phyloP scores from a whole-genome alignment of 2,329 filamentous ascomycete genomes.

The Ophiognomonia clavigignenti-juglandacearum region DNA sequence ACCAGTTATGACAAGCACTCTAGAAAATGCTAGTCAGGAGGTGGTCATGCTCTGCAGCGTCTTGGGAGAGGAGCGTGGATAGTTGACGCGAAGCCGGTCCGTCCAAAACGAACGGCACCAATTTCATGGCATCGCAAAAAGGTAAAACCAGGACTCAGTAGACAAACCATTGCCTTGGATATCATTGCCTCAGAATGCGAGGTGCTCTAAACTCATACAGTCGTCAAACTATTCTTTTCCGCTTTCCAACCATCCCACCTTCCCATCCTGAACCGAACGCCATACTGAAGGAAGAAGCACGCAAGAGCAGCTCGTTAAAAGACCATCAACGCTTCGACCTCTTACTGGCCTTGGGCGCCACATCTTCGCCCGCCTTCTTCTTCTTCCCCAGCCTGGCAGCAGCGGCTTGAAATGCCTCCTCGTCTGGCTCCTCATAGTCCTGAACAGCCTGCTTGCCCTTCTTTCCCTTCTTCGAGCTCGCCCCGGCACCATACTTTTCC shows the following conservation, averaged over 20 bases:
- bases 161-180: neutral
- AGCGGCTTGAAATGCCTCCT: conserved; percentile 56
- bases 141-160: neutral
- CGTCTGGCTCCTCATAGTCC: conserved; percentile 54
- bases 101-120: too few relatives aligned
- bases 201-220: neutral
- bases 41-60: too few relatives aligned
- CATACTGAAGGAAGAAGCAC: neutral
- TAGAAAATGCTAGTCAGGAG: too few relatives aligned
- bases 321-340: conserved; percentile 19
- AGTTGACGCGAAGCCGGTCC: too few relatives aligned
- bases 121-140: neutral
- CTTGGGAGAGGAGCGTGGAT: too few relatives aligned
- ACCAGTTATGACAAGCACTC: too few relatives aligned
- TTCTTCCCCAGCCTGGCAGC: conserved; percentile 41
- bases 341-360: conserved; percentile 11
- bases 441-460: conserved; percentile 52
- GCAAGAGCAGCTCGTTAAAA: neutral
- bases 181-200: neutral
- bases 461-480: conserved; percentile 34
- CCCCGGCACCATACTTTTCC: conserved; percentile 62
- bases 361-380: conserved; percentile 21
- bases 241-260: neutral
- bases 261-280: conserved; percentile 1
- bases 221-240: neutral